Evolutionary conservation across 176 grass and related monocot species (phyloP).

Genomic region (Bolboschoenus planiculmis): DNA sequence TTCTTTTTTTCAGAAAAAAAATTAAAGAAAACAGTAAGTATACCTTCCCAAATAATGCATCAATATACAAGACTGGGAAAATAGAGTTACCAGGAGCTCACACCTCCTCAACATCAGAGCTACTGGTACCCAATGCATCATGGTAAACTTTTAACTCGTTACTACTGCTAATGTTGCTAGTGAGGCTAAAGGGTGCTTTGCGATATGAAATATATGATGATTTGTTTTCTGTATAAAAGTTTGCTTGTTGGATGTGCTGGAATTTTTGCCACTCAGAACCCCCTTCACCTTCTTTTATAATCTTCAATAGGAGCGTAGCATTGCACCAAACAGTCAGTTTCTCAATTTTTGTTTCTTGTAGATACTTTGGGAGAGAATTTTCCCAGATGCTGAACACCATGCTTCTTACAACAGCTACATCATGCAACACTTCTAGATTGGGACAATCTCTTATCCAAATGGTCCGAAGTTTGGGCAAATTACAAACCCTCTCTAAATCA

Average conservation of each 20-base stretch:
- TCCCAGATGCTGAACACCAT: slow-evolving; percentile 17
- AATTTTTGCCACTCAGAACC: slow-evolving; percentile 35
- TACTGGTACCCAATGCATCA: neutral
- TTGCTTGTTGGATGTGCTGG: slow-evolving; percentile 26
- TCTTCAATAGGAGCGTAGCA: neutral
- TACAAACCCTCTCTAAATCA: slow-evolving; percentile 19
- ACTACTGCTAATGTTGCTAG: neutral
- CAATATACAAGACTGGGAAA: neutral
- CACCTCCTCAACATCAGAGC: neutral
- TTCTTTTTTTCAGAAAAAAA: neutral
- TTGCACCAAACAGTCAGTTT: slow-evolving; percentile 35
- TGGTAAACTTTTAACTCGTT: neutral
- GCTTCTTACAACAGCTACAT: slow-evolving; percentile 13
- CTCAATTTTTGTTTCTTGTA: slow-evolving; percentile 20
- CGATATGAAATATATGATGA: slow-evolving; percentile 14
- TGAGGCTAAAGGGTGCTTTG: slow-evolving; percentile 18
- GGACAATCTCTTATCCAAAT: slow-evolving; percentile 25
- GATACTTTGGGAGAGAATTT: slow-evolving; percentile 23
- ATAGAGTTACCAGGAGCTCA: neutral
- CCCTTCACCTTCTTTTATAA: slow-evolving; percentile 9
- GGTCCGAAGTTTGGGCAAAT: slow-evolving; percentile 28
- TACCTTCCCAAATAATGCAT: neutral
- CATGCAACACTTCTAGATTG: neutral
- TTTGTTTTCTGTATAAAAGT: slow-evolving; percentile 21
- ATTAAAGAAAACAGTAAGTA: neutral